Evolutionary conservation across 2,329 filamentous ascomycete species (phyloP), one percentile per base, ranked within the genome.

Genomic region (Dactylellina cionopaga): DNA sequence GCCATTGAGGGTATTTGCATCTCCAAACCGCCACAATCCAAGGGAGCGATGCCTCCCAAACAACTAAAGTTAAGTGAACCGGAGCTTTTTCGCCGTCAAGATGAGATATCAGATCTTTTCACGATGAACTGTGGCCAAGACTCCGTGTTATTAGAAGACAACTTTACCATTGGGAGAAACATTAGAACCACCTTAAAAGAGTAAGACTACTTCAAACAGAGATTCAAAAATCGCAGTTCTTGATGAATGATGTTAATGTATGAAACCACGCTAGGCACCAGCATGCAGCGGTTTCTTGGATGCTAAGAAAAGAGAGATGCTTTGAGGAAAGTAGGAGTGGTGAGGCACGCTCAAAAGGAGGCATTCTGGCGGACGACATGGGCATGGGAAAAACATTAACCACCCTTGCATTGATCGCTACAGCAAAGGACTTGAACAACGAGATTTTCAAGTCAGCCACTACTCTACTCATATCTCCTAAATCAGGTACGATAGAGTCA

Each of bases 341-440:
- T 7, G 2, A 1, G 13, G 7, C 31, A 3, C 5, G n/a, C 5
- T 27, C 39, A 5, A 51, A 43, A 24, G 79, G 79, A 6, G 79
- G 79, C 2, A 77, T 80, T 22, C 63, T 80, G 27, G 79, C 78
- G 17, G 79, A 80, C 76, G 79, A 81, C 24, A 81, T 81, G 80
- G 80, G 80, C 0, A 75, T 81, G 0, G 80, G 80, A 0, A 81
- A 81, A 54, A 79, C 79, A 0, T 68, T 81, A 1, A 78, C 74
- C 22, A 74, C 75, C 0, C 19, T 81, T 0, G 76, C 80, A 10
- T 59, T 79, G 0, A 77, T 81, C 59, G 46, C 54, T 2, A 51
- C 65, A 25, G 54, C 65, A 13, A 46, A 60, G 9, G 52, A 39
- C 22, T 19, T 15, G 11, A 24, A 35, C 17, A 63, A 37, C 13